These are phyloP conservation scores for Linnemannia zychae DNA, from an alignment of 192 early-diverging fungal genomes.

Conservation along the genomic window DNA sequence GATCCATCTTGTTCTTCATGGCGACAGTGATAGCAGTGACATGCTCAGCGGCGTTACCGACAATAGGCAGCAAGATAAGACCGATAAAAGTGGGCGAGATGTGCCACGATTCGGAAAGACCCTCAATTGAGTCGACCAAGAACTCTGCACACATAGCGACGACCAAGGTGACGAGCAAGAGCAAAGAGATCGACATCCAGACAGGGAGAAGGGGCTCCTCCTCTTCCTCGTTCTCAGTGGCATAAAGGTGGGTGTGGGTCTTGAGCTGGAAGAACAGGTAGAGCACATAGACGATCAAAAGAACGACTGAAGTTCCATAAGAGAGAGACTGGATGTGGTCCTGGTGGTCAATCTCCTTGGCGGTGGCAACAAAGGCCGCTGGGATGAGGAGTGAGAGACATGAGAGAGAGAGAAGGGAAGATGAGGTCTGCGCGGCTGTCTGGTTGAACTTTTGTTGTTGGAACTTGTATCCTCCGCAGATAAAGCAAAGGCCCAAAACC, in stretches of 20 bases:
- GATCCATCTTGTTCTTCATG: slow-evolving; percentile 92
- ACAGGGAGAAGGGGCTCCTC: slow-evolving; percentile 74
- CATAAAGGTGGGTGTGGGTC: slow-evolving; percentile 74
- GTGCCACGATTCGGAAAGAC: slow-evolving; percentile 75
- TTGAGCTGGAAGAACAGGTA: slow-evolving; percentile 82
- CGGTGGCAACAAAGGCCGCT: slow-evolving; percentile 67
- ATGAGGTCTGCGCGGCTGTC: slow-evolving; percentile 82
- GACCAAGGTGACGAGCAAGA: slow-evolving; percentile 75
- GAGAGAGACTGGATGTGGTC: slow-evolving; percentile 69
- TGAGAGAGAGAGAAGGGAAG: slow-evolving; percentile 75
- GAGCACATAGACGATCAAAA: slow-evolving; percentile 76
- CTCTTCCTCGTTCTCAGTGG: slow-evolving; percentile 69
- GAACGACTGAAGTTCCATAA: slow-evolving; percentile 74
- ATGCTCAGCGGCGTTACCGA: slow-evolving; percentile 93
- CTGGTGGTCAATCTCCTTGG: slow-evolving; percentile 54
- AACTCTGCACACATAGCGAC: slow-evolving; percentile 89
- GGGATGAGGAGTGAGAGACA: slow-evolving; percentile 79
- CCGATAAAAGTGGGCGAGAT: slow-evolving; percentile 91
- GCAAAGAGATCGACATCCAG: slow-evolving; percentile 28
- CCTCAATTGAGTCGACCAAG: slow-evolving; percentile 87
- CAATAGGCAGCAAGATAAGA: slow-evolving; percentile 91
- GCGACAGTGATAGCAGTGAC: slow-evolving; percentile 86
- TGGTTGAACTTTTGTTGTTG: slow-evolving; percentile 78
- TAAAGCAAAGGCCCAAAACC: slow-evolving; percentile 88
- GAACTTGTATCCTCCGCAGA: slow-evolving; percentile 85